phyloP scores from a whole-genome alignment of 176 grass and related monocot genomes.

The Aegilops longissima region DNA sequence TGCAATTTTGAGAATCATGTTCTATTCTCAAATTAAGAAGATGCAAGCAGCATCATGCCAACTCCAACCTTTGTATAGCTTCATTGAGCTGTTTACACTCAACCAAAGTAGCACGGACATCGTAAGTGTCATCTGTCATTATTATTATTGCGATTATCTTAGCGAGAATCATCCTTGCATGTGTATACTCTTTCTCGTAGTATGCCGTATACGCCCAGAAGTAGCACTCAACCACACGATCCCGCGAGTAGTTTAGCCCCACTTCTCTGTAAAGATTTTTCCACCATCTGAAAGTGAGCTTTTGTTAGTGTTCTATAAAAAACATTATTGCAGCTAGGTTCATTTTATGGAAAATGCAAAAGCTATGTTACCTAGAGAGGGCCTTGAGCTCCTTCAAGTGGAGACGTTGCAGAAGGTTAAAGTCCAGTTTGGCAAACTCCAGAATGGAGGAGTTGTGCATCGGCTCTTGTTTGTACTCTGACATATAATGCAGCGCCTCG shows the following conservation, averaged over 20 bases:
- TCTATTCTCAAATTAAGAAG: background rate
- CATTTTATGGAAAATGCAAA: background rate
- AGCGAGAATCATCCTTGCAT: conserved; percentile 43
- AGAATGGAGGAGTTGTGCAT: conserved; percentile 6
- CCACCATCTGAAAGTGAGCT: conserved; percentile 40
- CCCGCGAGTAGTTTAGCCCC: conserved; percentile 32
- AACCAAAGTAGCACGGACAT: conserved; percentile 39
- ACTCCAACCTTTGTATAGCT: conserved; percentile 45
- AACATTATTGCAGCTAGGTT: background rate
- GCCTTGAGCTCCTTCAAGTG: conserved; percentile 37
- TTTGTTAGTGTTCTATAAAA: conserved; percentile 1
- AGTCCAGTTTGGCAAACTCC: conserved; percentile 36
- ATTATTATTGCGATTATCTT: conserved; percentile 38
- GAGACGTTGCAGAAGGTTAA: conserved; percentile 26
- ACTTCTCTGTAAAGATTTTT: conserved; percentile 32
- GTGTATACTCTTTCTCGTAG: conserved; percentile 36
- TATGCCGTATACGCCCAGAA: conserved; percentile 33
- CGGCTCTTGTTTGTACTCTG: conserved; percentile 10
- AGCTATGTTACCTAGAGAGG: conserved; percentile 33
- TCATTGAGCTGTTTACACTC: conserved; percentile 36
- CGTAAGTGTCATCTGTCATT: conserved; percentile 43
- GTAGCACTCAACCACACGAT: conserved; percentile 47
- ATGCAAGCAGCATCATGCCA: background rate
- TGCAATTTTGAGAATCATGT: background rate
- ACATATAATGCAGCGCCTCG: conserved; percentile 17